These are phyloP conservation scores for Xerocomellus amylosporus DNA, from an alignment of 768 basidiomycete species.

Conservation along the genomic window DNA sequence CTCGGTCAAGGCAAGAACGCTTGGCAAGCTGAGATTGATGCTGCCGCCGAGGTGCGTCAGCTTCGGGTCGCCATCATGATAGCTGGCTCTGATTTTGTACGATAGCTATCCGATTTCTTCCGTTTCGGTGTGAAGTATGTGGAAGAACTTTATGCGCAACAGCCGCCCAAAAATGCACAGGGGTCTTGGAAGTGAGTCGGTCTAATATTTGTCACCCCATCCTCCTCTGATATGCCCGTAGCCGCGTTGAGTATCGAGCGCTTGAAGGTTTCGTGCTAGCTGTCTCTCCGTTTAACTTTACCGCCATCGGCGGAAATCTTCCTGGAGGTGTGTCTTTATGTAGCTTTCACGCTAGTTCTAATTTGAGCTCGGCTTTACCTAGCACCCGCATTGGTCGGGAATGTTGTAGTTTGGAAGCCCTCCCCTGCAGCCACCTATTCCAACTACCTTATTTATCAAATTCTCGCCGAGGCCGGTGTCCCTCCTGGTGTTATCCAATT, in stretches of 20 bases:
- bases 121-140: constrained; percentile 97
- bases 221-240: constrained; percentile 32
- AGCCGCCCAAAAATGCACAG: constrained; percentile 80
- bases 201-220: not conserved
- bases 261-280: constrained; percentile 99
- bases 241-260: constrained; percentile 93
- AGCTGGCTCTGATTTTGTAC: constrained; percentile 6
- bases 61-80: not conserved
- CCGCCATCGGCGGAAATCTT: constrained; percentile 96
- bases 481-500: constrained; percentile 97
- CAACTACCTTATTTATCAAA: constrained; percentile 89
- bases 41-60: constrained; percentile 84
- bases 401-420: constrained; percentile 96
- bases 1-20: constrained; percentile 98
- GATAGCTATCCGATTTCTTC: constrained; percentile 85
- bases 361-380: constrained; percentile 4
- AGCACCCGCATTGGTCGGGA: constrained; percentile 93
- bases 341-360: not conserved
- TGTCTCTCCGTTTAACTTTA: constrained; percentile 98
- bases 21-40: constrained; percentile 99
- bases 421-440: constrained; percentile 94
- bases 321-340: constrained; percentile 50
- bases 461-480: constrained; percentile 90
- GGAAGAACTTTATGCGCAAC: constrained; percentile 89
- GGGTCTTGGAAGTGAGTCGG: constrained; percentile 90